phyloP scores from a whole-genome alignment of 257 asterid species.

The Verbena officinalis region DNA sequence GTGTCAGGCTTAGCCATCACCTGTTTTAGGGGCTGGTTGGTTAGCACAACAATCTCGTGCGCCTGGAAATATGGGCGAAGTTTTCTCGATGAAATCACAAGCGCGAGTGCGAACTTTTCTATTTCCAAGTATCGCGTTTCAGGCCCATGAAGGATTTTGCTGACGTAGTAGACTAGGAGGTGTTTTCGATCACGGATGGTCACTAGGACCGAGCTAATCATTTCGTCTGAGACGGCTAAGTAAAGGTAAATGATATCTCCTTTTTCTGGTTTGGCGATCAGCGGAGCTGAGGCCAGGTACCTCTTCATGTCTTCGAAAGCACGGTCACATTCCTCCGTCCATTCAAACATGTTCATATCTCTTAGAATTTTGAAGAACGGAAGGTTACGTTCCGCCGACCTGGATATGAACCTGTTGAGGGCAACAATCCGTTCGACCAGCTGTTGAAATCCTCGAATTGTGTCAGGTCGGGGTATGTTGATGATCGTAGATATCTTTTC shows the following conservation, averaged over 20 bases:
- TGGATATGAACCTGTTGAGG: background rate
- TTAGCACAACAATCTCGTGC: background rate
- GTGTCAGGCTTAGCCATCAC: background rate
- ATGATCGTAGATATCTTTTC: background rate
- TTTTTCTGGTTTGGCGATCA: background rate
- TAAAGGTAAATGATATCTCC: background rate
- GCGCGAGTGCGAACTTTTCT: no score
- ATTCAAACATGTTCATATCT: no score
- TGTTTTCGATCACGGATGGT: no score
- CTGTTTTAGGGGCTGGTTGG: background rate
- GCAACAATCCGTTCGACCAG: background rate
- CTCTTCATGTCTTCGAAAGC: background rate
- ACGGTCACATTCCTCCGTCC: background rate
- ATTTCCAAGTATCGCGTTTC: no score
- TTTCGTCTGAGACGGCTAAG: background rate
- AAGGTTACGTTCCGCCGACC: background rate
- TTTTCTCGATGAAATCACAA: no score
- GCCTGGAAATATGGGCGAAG: background rate
- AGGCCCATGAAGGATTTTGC: no score
- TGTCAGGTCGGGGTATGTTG: background rate
- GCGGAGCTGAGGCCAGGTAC: background rate
- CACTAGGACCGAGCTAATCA: background rate
- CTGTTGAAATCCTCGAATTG: background rate
- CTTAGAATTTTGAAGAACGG: background rate
- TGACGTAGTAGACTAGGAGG: no score